Evolutionary conservation across 148 eudicot genomes (phyloP).

Genomic region (Camellia lanceoleosa): DNA sequence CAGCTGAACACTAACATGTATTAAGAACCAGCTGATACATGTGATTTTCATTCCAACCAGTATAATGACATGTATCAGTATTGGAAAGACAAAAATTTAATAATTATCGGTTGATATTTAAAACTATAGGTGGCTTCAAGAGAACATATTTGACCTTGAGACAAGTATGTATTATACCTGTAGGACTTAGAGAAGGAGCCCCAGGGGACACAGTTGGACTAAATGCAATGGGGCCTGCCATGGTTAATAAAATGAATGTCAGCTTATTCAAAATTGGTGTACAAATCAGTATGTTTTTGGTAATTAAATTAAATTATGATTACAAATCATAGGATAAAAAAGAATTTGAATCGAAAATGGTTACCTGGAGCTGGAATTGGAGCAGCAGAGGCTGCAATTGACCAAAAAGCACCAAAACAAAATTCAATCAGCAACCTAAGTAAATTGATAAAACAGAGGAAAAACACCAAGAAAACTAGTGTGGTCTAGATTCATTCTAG

Average conservation of each 20-base stretch:
- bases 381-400: slow-evolving; percentile 49
- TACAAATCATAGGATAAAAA: no score
- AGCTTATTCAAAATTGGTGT: background rate
- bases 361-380: slow-evolving; percentile 90
- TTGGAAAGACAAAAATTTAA: no score
- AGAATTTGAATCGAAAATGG: background rate
- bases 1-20: no score
- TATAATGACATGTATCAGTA: no score
- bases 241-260: background rate
- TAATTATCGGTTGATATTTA: no score
- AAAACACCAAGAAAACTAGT: background rate
- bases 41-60: no score
- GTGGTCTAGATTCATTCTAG: no score
- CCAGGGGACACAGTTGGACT: slow-evolving; percentile 45
- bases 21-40: no score
- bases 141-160: background rate
- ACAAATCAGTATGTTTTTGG: background rate
- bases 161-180: slow-evolving; percentile 21
- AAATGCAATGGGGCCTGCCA: slow-evolving; percentile 47
- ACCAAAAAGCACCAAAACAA: background rate
- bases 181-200: slow-evolving; percentile 38
- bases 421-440: background rate
- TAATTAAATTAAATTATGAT: no score
- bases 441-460: background rate
- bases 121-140: no score